phyloP scores from a whole-genome alignment of 768 basidiomycete species.

The Mycena polygramma region DNA sequence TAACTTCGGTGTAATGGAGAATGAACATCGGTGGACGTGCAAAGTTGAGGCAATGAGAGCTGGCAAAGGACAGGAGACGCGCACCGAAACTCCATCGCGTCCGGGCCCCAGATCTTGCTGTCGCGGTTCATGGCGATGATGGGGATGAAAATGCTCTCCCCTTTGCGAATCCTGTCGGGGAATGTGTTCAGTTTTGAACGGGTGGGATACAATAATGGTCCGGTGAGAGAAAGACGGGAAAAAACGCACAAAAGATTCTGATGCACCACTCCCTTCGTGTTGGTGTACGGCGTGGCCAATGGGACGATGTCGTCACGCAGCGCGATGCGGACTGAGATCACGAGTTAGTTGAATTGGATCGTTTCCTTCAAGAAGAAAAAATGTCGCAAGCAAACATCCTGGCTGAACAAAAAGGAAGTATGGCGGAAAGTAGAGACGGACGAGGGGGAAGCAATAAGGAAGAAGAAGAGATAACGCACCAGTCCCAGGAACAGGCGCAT shows the following conservation, averaged over 20 bases:
- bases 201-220: too few species aligned
- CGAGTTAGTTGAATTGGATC: too few species aligned
- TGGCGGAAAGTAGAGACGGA: too few species aligned
- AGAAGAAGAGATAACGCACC: background rate
- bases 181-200: too few species aligned
- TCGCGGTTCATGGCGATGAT: slow-evolving; percentile 13
- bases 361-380: too few species aligned
- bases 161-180: slow-evolving; percentile 1
- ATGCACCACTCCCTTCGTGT: background rate
- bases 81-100: slow-evolving; percentile 10
- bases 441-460: background rate
- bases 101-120: slow-evolving; percentile 1
- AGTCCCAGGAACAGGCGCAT: slow-evolving; percentile 3
- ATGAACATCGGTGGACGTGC: too few species aligned
- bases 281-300: background rate
- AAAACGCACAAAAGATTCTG: background rate
- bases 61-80: background rate
- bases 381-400: too few species aligned
- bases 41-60: background rate
- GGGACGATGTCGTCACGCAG: slow-evolving; percentile 7
- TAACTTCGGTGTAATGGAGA: background rate
- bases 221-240: background rate
- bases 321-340: background rate
- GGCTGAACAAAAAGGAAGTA: too few species aligned
- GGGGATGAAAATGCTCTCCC: background rate